phyloP scores from a whole-genome alignment of 2,329 filamentous ascomycete species.

The Ampelomyces quisqualis region DNA sequence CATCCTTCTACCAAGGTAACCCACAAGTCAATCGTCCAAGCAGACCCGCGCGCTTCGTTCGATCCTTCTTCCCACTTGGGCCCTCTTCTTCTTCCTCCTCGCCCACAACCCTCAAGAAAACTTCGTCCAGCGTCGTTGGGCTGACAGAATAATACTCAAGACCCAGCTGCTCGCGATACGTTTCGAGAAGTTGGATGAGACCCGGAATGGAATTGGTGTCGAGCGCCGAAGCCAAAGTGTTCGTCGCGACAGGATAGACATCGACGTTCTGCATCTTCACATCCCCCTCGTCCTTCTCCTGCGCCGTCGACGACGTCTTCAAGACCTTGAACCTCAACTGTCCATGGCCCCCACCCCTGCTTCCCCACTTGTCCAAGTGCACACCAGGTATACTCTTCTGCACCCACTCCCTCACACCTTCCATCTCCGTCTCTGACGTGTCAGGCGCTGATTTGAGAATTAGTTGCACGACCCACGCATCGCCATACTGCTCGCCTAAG shows the following conservation, averaged over 20 bases:
- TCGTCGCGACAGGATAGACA: slow-evolving; percentile 25
- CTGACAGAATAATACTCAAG: slow-evolving; percentile 85
- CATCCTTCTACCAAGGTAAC: neutral
- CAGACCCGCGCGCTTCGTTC: slow-evolving; percentile 3
- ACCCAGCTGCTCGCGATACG: slow-evolving; percentile 65
- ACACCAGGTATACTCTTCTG: slow-evolving; percentile 61
- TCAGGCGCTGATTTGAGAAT: slow-evolving; percentile 74
- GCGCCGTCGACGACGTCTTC: slow-evolving; percentile 41
- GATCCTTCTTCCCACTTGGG: slow-evolving; percentile 14
- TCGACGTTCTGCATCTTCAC: slow-evolving; percentile 19
- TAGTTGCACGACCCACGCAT: slow-evolving; percentile 77
- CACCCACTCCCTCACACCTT: slow-evolving; percentile 67
- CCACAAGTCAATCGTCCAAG: neutral
- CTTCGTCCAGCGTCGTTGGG: slow-evolving; percentile 85
- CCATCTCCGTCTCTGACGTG: slow-evolving; percentile 68
- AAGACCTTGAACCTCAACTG: slow-evolving; percentile 83
- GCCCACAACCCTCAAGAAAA: slow-evolving; percentile 82
- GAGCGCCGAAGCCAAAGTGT: slow-evolving; percentile 3
- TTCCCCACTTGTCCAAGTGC: slow-evolving; percentile 58
- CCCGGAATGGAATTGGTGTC: slow-evolving; percentile 59
- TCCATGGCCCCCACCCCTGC: slow-evolving; percentile 73
- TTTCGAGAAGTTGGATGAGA: slow-evolving; percentile 72
- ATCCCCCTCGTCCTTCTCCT: slow-evolving; percentile 5
- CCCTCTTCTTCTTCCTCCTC: slow-evolving; percentile 60
- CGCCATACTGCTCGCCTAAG: slow-evolving; percentile 72